Percentiles rank a stretch among this genome's conserved stretches.
Conservation (phyloP, 345 rosid species). For the Populus simonii region DNA sequence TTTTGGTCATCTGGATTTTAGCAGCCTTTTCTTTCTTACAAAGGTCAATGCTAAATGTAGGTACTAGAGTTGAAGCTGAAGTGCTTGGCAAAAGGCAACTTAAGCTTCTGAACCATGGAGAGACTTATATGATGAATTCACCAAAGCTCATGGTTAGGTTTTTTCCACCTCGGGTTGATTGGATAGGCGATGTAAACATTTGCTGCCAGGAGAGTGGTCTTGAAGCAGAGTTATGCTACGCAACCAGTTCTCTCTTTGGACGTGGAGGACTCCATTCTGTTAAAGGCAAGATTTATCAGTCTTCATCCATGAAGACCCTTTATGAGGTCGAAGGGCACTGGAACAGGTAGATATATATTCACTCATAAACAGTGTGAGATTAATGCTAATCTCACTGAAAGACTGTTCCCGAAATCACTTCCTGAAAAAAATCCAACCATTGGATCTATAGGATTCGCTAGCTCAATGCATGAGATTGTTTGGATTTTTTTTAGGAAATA, state of each 20-base stretch:
- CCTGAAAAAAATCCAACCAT: not conserved
- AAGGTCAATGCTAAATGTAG: constrained; percentile 17
- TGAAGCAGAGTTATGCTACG: constrained; percentile 53
- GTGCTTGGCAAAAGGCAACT: constrained; percentile 59
- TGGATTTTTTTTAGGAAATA: no score
- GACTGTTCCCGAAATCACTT: not conserved
- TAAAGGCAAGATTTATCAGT: constrained; percentile 59
- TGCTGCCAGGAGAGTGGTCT: constrained; percentile 60
- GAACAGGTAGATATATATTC: constrained; percentile 53
- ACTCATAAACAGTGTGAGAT: not conserved
- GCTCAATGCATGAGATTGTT: no score
- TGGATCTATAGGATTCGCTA: no score
- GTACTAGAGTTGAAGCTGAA: constrained; percentile 64
- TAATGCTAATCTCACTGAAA: not conserved
- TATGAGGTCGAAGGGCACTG: constrained; percentile 65
- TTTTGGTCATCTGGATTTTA: not conserved
- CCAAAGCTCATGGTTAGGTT: constrained; percentile 61
- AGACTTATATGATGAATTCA: constrained; percentile 75
- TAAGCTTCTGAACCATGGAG: constrained; percentile 50
- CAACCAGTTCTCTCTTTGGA: constrained; percentile 39
- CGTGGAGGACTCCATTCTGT: constrained; percentile 40
- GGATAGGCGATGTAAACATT: constrained; percentile 62
- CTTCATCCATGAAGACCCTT: constrained; percentile 40
- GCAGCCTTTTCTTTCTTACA: not conserved
- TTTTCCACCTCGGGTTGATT: constrained; percentile 59